Evolutionary conservation across 192 early-diverging fungal species (phyloP).

Genomic region (Neocallimastix lanati): DNA sequence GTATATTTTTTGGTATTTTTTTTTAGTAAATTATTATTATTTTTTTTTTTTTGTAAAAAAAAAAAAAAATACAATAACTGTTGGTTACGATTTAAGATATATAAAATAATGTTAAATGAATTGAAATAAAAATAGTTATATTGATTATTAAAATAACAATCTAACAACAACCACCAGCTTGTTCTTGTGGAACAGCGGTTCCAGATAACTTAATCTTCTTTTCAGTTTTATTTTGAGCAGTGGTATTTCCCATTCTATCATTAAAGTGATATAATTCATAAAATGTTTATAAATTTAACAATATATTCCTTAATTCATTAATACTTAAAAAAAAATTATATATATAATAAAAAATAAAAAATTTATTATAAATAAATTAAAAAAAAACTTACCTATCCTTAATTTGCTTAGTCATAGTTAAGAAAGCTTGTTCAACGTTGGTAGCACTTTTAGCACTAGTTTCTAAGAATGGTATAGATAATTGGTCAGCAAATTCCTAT

Average conservation of each 20-base stretch:
- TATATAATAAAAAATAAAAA: background rate
- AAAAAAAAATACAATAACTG: too few relatives aligned
- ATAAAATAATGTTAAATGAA: too few relatives aligned
- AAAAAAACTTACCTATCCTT: slow-evolving; percentile 58
- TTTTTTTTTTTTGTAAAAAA: too few relatives aligned
- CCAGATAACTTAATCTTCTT: background rate
- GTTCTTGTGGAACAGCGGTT: background rate
- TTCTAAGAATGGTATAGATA: slow-evolving; percentile 88
- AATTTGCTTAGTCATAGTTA: slow-evolving; percentile 99
- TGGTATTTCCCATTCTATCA: background rate
- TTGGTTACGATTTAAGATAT: too few relatives aligned
- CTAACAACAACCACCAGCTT: background rate
- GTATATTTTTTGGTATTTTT: too few relatives aligned
- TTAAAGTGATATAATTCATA: too few relatives aligned
- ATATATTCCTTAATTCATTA: too few relatives aligned
- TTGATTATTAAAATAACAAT: too few relatives aligned
- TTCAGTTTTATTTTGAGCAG: background rate
- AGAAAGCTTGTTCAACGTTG: slow-evolving; percentile 97
- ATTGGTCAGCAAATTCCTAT: slow-evolving; percentile 76
- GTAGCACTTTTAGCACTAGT: slow-evolving; percentile 93
- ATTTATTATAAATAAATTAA: background rate
- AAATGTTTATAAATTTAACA: too few relatives aligned
- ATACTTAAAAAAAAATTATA: too few relatives aligned
- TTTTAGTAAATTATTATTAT: too few relatives aligned
- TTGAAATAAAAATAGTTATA: too few relatives aligned